Evolutionary conservation across 2,329 filamentous ascomycete species (phyloP).

Genomic region (Seiridium unicorne): DNA sequence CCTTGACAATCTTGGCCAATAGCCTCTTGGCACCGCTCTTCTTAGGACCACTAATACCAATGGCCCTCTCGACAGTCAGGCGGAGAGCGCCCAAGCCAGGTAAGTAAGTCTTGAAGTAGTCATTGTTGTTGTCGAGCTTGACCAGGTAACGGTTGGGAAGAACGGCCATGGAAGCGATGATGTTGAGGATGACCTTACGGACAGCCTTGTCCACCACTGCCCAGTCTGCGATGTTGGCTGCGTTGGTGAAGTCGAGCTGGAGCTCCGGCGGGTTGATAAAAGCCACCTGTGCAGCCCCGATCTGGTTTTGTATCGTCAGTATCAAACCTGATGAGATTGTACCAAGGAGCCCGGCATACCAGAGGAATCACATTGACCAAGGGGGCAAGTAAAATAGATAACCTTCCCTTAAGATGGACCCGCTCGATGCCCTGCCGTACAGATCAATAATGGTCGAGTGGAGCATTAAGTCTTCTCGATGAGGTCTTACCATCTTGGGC

Average conservation of each 20-base stretch:
- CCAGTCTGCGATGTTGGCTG: constrained; percentile 12
- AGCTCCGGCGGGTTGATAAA: constrained; percentile 47
- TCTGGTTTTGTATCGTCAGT: constrained; percentile 24
- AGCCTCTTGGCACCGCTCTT: constrained; percentile 36
- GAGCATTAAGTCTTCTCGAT: not conserved
- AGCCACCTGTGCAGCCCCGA: constrained; percentile 45
- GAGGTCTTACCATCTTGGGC: constrained; percentile 36
- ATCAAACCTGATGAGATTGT: not conserved
- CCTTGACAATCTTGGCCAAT: constrained; percentile 40
- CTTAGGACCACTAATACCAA: constrained; percentile 34
- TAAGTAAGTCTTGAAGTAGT: constrained; percentile 47
- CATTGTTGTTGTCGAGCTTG: constrained; percentile 42
- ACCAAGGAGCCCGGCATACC: constrained; percentile 26
- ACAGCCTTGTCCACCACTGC: constrained; percentile 32
- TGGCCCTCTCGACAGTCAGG: constrained; percentile 39
- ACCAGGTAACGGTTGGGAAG: constrained; percentile 48
- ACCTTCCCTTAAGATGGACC: constrained; percentile 40
- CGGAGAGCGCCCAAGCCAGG: constrained; percentile 40
- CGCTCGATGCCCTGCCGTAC: constrained; percentile 39
- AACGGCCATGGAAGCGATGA: constrained; percentile 43
- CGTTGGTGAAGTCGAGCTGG: constrained; percentile 44
- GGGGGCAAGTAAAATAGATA: constrained; percentile 41
- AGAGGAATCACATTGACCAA: constrained; percentile 44
- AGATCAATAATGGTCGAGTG: constrained; percentile 9
- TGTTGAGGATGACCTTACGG: constrained; percentile 41